Percentiles rank a stretch among this genome's conserved stretches.
Conservation (phyloP, 768 basidiomycete genomes). For the Suillus paluster region DNA sequence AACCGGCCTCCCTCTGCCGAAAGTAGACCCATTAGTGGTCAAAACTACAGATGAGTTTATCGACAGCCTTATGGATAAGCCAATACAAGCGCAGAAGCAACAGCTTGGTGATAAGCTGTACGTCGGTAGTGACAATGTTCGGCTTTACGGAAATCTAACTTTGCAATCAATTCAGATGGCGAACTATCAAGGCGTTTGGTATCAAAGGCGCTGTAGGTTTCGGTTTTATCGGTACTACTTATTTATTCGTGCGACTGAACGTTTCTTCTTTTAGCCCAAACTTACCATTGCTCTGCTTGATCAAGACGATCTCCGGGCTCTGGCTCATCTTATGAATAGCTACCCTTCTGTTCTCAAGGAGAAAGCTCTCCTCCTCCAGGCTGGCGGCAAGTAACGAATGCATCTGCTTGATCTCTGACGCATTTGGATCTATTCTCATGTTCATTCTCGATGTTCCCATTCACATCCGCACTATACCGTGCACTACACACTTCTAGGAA, state of each 20-base stretch:
- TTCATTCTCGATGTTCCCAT: not conserved
- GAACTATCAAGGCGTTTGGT: constrained; percentile 73
- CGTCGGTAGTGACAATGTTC: constrained; percentile 26
- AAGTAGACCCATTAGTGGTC: constrained; percentile 70
- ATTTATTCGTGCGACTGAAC: not conserved
- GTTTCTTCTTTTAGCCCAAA: constrained; percentile 60
- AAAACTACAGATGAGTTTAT: constrained; percentile 77
- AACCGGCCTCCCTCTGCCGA: constrained; percentile 61
- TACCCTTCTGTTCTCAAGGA: constrained; percentile 84
- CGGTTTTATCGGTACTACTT: not conserved
- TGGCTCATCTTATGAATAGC: constrained; percentile 88
- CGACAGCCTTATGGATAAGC: constrained; percentile 60
- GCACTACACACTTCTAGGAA: constrained; percentile 7
- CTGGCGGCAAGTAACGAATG: constrained; percentile 26
- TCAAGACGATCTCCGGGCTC: constrained; percentile 80
- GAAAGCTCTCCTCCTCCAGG: constrained; percentile 52
- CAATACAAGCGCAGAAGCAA: constrained; percentile 72
- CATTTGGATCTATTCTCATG: not conserved
- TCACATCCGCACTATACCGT: constrained; percentile 5
- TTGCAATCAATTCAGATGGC: constrained; percentile 43
- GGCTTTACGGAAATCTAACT: not conserved
- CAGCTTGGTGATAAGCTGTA: constrained; percentile 79
- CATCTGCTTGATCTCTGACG: not conserved
- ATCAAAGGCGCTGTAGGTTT: constrained; percentile 75
- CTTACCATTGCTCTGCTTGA: constrained; percentile 84